Evolutionary conservation across 441 rosid genomes (phyloP), one percentile per base, ranked within the genome.

Genomic region (Pelargonium australe): DNA sequence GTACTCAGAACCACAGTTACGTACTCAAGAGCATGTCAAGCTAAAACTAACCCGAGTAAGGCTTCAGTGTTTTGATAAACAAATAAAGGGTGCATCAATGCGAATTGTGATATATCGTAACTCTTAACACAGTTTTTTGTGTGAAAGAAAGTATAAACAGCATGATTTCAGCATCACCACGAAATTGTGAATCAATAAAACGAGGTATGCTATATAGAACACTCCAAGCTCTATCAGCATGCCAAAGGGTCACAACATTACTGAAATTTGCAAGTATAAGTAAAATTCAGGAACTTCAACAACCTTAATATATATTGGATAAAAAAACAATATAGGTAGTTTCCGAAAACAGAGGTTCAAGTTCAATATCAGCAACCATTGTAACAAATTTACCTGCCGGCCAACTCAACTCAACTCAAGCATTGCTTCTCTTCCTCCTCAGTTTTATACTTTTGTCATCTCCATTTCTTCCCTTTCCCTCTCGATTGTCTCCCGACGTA

Each of bases 391-490:
- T 7, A n/a, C 61, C 16, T 55, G 61, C 16, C 14, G 16, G 11
- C 10, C 23, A 55, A 55, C 23, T 55, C 19, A 55, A 55, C 23
- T 55, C 19, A 17, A 55, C 25, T 60, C 11, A 19, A 19, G 64
- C 34, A 20, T 60, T 60, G 11, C 9, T 71, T 78, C 34, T 72
- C 84, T 16, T 74, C 72, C 2, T 64, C 55, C 20, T 78, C 82
- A 66, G 73, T 60, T 74, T 65, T 60, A n/a, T n/a, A n/a, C 23
- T 20, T 20, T 20, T n/a, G 63, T 63, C 58, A 57, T 64, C 12
- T 83, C 79, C 86, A 80, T 34, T 68, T 72, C 66, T 64, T 79
- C 80, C 55, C 78, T 72, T 51, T 86, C 85, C 77, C 71, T 20
- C 77, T 70, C 73, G 63, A 83, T 73, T 69, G 80, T 75, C 73